phyloP scores from a whole-genome alignment of 1,139 yeast genomes.

The Torulaspora globosa region DNA sequence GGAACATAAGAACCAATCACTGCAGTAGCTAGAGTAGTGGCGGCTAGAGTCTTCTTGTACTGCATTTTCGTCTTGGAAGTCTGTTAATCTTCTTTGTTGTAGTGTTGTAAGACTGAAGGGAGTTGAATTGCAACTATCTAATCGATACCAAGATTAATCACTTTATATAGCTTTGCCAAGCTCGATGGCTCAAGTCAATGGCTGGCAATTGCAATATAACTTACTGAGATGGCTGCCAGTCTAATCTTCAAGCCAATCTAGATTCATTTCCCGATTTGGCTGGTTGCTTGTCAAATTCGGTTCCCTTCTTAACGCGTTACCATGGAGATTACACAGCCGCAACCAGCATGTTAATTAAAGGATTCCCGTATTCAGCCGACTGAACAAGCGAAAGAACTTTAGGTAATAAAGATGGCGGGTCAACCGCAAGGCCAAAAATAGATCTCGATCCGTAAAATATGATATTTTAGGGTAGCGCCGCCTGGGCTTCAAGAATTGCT shows the following conservation, averaged over 20 bases:
- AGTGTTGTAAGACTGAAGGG: not conserved
- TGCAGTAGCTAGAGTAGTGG: conserved; percentile 44
- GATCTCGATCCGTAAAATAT: not conserved
- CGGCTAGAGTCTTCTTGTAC: conserved; percentile 35
- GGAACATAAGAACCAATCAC: conserved; percentile 64
- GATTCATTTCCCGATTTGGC: too few species aligned
- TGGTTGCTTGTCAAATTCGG: not conserved
- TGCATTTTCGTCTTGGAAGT: conserved; percentile 28
- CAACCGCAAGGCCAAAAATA: not conserved
- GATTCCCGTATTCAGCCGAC: too few species aligned
- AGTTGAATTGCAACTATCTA: not conserved
- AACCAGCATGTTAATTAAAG: not conserved
- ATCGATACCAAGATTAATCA: not conserved
- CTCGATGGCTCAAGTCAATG: not conserved
- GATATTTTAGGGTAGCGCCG: not conserved
- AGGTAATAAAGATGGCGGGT: not conserved
- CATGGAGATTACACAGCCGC: not conserved
- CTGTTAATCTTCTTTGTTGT: not conserved
- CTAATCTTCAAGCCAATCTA: not conserved
- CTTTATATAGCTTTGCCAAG: not conserved
- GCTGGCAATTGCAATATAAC: conserved; percentile 5
- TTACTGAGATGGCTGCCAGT: not conserved
- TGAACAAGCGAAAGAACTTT: too few species aligned
- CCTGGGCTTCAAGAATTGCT: not conserved
- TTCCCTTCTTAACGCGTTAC: not conserved